Conservation (phyloP, 176 grass and related monocot species). For the Oryza glaberrima region DNA sequence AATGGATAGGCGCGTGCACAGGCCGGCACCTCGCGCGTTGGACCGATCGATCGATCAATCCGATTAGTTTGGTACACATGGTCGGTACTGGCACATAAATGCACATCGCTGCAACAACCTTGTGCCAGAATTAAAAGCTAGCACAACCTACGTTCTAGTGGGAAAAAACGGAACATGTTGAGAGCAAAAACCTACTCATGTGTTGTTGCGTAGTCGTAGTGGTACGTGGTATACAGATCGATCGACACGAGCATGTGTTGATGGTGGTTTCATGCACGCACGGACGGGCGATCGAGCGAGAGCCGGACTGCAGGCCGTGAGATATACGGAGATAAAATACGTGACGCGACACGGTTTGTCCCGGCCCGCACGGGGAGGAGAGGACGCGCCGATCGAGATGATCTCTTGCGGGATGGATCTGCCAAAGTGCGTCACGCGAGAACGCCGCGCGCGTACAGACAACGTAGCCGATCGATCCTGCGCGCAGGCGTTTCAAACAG, state of each 20-base stretch:
- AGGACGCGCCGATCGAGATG: conserved; percentile 6
- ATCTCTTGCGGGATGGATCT: conserved; percentile 29
- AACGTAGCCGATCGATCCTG: too few species aligned
- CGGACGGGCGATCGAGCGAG: too few species aligned
- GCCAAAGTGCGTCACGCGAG: conserved; percentile 25
- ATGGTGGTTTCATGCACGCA: not conserved
- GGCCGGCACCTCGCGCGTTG: not conserved
- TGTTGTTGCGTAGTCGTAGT: too few species aligned
- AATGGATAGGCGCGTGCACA: not conserved
- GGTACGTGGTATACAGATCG: too few species aligned
- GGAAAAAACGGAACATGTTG: too few species aligned
- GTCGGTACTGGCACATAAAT: not conserved
- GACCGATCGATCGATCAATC: not conserved
- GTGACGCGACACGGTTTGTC: not conserved
- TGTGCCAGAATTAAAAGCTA: not conserved
- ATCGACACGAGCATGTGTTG: not conserved
- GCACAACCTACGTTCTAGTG: not conserved
- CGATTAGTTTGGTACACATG: not conserved
- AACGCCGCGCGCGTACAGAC: not conserved
- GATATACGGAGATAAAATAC: not conserved
- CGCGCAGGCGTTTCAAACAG: not conserved
- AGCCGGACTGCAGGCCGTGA: not conserved
- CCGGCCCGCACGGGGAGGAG: not conserved
- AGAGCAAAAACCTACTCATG: too few species aligned
- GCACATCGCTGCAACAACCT: not conserved